Conservation (phyloP, 208 protist genomes). For the Willaertia magna region DNA sequence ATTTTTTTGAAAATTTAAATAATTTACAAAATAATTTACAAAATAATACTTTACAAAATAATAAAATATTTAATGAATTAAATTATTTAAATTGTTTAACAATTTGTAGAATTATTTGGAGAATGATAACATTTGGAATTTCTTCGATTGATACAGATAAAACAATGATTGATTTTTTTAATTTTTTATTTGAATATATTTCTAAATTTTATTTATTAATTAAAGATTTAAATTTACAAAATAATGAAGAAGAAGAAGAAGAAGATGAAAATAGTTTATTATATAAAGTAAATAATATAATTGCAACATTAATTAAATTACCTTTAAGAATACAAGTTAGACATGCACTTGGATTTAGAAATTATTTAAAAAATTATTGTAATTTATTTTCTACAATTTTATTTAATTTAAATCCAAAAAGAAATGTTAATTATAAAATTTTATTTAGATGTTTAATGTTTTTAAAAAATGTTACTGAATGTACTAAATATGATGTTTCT, state of each 20-base stretch:
- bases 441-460: background rate
- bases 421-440: background rate
- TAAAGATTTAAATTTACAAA: background rate
- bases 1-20: background rate
- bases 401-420: background rate
- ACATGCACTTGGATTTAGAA: background rate
- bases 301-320: background rate
- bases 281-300: background rate
- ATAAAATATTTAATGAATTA: background rate
- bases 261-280: background rate
- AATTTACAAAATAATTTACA: too few relatives aligned
- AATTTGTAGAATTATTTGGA: background rate
- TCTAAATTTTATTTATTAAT: background rate
- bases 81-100: background rate
- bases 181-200: background rate
- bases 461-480: background rate
- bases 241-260: background rate
- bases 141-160: background rate
- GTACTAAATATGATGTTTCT: background rate
- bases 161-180: background rate
- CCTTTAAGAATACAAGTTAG: background rate
- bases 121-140: background rate
- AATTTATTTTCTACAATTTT: background rate
- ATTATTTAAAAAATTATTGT: background rate
- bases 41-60: too few relatives aligned